phyloP scores from a whole-genome alignment of 345 rosid species.

The Populus deltoides region DNA sequence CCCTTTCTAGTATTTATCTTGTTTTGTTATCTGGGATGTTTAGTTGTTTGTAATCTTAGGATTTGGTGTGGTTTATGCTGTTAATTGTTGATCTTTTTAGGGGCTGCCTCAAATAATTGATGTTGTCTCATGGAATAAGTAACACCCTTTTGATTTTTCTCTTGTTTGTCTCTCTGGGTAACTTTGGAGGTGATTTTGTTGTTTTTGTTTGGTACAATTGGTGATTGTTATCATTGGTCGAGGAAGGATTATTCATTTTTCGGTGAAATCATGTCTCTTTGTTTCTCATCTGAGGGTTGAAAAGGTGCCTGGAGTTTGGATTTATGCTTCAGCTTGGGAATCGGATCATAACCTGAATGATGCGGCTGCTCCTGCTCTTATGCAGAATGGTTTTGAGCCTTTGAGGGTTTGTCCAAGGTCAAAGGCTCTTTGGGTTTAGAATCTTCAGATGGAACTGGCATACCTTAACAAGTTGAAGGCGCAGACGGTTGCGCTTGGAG shows the following conservation, averaged over 20 bases:
- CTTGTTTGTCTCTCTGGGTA: background rate
- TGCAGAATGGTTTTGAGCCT: constrained; percentile 57
- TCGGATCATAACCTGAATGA: constrained; percentile 80
- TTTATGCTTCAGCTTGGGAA: constrained; percentile 96
- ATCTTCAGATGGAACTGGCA: constrained; percentile 83
- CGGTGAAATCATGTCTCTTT: background rate
- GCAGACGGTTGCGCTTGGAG: constrained; percentile 75
- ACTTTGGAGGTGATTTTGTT: background rate
- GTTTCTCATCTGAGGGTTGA: constrained; percentile 41
- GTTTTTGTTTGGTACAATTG: background rate
- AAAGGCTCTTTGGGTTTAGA: constrained; percentile 84
- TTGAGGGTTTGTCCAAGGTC: constrained; percentile 74
- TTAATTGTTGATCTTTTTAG: too few species aligned
- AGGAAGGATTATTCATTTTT: background rate
- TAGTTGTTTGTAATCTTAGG: too few species aligned
- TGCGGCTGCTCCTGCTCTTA: constrained; percentile 75
- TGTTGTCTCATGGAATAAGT: too few species aligned
- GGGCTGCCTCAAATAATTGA: too few species aligned
- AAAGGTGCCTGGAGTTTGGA: constrained; percentile 81
- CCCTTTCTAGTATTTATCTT: too few species aligned
- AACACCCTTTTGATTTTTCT: too few species aligned
- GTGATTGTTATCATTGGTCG: background rate
- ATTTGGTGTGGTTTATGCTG: too few species aligned
- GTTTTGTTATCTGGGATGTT: too few species aligned
- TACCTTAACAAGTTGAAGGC: constrained; percentile 82